A percentile compares a stretch with the other conserved stretches of the same genome.
Conservation (phyloP, 331 rosid species). For the Quercus tomentella region DNA sequence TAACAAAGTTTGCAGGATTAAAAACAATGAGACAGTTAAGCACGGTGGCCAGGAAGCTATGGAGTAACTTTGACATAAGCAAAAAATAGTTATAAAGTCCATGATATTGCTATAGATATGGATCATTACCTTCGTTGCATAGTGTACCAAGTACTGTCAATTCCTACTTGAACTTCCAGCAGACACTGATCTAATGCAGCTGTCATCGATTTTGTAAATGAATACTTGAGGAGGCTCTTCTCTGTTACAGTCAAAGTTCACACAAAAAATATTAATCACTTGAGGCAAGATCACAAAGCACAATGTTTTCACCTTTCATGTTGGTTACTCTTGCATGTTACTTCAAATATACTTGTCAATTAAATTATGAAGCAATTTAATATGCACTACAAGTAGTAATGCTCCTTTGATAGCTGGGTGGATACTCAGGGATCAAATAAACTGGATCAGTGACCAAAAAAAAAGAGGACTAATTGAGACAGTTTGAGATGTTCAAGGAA, state of each 20-base stretch:
- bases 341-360: neutral
- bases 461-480: neutral
- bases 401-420: neutral
- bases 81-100: neutral
- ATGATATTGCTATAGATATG: neutral
- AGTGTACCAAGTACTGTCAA: constrained; percentile 16
- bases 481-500: neutral
- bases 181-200: constrained; percentile 28
- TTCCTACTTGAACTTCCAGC: constrained; percentile 40
- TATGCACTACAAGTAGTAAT: neutral
- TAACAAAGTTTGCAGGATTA: neutral
- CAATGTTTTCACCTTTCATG: neutral
- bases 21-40: neutral
- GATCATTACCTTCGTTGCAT: constrained; percentile 26
- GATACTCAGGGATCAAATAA: neutral
- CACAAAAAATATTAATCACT: neutral
- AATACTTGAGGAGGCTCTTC: constrained; percentile 65
- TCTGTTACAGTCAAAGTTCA: constrained; percentile 32
- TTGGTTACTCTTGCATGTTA: neutral
- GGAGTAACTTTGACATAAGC: neutral
- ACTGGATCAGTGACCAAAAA: neutral
- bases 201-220: constrained; percentile 42
- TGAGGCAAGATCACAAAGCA: neutral
- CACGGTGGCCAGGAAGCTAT: neutral
- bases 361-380: neutral